Evolutionary conservation across 2,329 filamentous ascomycete species (phyloP), one percentile per base, ranked within the genome.

Genomic region (Nannizziopsis arthrosporioides): DNA sequence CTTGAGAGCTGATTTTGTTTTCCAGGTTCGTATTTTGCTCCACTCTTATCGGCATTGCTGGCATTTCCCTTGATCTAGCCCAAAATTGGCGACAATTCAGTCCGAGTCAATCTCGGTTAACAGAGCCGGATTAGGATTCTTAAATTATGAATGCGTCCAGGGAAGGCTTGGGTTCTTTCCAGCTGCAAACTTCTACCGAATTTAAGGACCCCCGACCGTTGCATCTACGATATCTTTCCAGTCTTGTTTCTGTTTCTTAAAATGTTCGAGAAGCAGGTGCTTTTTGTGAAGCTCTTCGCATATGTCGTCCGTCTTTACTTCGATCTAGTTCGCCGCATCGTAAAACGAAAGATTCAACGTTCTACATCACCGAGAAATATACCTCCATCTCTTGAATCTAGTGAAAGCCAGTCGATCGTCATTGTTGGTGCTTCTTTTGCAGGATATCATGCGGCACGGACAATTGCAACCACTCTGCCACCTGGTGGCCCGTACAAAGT

Each of bases 351-450:
- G 14, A 18, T 37, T 5, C 30, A 35, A 27, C 22, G 22, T 27
- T 27, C 7, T 27, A 27, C 22, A 17, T 37, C 31, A 14, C 39
- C 15, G 2, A 31, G 12, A 19, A 7, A 10, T 30, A 48, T 27
- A 22, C 18, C 46, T 17, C n/a, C 39, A 18, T 6, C n/a, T 9
- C 6, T 32, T 11, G 6, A 11, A 12, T 19, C 46, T 17, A 31
- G 42, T 15, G 15, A 43, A 22, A 31, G 31, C 14, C 39, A 34
- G 7, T 39, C 38, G 31, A 42, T 81, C 37, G 69, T 79, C 50
- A 65, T 80, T 7, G 58, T 81, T 19, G 77, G 77, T 31, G 77
- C 72, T 42, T 78, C 75, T 0, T 80, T 78, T 55, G 75, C 74
- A 0, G 78, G 78, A 2, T 70, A 71, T 51, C 67, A 73, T 39